Evolutionary conservation across 208 protist species (phyloP).

Genomic region (Trypanosoma congolense): DNA sequence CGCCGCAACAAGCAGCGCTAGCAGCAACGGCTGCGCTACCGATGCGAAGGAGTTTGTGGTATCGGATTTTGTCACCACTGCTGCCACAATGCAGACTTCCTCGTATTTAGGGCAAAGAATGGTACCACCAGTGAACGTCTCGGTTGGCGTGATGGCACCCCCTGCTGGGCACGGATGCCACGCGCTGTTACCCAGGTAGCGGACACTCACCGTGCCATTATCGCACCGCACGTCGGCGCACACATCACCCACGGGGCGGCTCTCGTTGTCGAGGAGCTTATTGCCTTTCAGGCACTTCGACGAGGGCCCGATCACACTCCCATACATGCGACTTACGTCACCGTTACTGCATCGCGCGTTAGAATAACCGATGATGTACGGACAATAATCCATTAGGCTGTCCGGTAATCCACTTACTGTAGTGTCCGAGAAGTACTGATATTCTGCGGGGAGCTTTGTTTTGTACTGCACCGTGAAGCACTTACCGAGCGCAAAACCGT

Average conservation of each 20-base stretch:
- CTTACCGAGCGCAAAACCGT: conserved; percentile 20
- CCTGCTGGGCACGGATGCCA: conserved; percentile 11
- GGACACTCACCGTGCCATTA: background rate
- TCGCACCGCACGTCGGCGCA: conserved; percentile 7
- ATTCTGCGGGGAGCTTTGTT: conserved; percentile 12
- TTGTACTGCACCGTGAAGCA: conserved; percentile 16
- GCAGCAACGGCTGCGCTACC: background rate
- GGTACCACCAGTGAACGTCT: background rate
- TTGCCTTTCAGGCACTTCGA: conserved; percentile 19
- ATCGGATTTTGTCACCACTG: background rate
- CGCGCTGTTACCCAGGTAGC: conserved; percentile 1
- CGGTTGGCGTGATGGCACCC: background rate
- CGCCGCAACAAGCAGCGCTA: background rate
- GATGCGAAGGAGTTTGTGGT: background rate
- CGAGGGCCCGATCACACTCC: conserved; percentile 20
- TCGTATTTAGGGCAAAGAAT: conserved; percentile 12
- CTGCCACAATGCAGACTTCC: conserved; percentile 8
- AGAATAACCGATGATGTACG: conserved; percentile 14
- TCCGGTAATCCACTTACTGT: conserved; percentile 11
- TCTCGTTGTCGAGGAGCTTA: background rate
- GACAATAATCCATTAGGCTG: conserved; percentile 44
- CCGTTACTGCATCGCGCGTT: conserved; percentile 21
- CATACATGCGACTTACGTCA: conserved; percentile 6
- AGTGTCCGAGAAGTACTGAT: conserved; percentile 34
- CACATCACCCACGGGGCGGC: conserved; percentile 6